A percentile compares a stretch with the other conserved stretches of the same genome.
Conservation (phyloP, 2,329 filamentous ascomycete species). For the Fusarium sp. region DNA sequence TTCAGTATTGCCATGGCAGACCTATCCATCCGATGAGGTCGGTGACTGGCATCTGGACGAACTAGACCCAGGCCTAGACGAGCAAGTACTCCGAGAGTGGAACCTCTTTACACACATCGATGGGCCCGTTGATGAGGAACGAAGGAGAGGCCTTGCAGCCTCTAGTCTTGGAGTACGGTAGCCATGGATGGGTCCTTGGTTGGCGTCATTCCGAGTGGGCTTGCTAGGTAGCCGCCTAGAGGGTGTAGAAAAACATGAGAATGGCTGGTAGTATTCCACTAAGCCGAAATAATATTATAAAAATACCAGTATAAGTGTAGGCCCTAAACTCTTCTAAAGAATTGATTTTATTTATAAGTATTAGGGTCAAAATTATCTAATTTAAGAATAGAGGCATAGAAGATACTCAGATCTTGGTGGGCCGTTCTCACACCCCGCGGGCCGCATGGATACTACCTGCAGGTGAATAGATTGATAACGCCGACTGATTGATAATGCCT, state of each 20-base stretch:
- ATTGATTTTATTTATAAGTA: no score
- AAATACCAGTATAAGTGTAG: no score
- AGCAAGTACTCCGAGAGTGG: conserved; percentile 23
- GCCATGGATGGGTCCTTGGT: conserved; percentile 36
- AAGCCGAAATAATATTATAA: no score
- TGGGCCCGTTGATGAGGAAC: conserved; percentile 3
- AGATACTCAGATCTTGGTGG: no score
- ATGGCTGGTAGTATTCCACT: no score
- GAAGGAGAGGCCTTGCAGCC: conserved; percentile 14
- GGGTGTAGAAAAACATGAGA: no score
- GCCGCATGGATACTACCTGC: conserved; percentile 27
- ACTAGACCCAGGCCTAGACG: conserved; percentile 1
- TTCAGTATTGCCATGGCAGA: not conserved
- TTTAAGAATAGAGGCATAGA: no score
- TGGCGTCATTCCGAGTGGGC: conserved; percentile 39
- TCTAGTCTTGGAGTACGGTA: conserved; percentile 9
- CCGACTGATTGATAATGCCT: conserved; percentile 48
- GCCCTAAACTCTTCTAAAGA: no score
- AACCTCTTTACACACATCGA: conserved; percentile 16
- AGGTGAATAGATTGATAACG: conserved; percentile 46
- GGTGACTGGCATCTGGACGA: conserved; percentile 10
- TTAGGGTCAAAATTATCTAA: no score
- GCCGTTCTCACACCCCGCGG: no score
- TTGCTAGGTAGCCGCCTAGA: conserved; percentile 14
- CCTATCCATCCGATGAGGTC: not conserved